phyloP scores from a whole-genome alignment of 2,329 filamentous ascomycete species.

The Monosporascus ibericus region DNA sequence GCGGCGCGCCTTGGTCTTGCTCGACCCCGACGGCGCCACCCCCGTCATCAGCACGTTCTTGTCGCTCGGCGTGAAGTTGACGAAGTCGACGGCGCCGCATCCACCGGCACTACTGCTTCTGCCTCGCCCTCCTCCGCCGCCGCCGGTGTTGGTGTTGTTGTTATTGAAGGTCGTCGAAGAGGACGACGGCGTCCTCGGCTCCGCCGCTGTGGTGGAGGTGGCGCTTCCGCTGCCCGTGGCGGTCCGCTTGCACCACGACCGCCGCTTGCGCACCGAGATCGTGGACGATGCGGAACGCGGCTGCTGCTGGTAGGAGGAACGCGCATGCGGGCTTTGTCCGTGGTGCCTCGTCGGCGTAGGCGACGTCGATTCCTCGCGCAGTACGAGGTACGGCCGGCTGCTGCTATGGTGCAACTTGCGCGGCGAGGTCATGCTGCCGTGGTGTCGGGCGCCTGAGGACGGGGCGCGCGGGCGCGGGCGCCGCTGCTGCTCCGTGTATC shows the following conservation, averaged over 20 bases:
- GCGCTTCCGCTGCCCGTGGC: neutral
- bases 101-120: constrained; percentile 18
- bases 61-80: constrained; percentile 85
- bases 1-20: constrained; percentile 88
- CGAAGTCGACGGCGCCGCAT: constrained; percentile 53
- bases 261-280: constrained; percentile 29
- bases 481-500: constrained; percentile 31
- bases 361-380: constrained; percentile 28
- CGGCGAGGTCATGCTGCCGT: constrained; percentile 30
- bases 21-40: constrained; percentile 84
- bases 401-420: constrained; percentile 35
- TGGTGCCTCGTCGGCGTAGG: constrained; percentile 30
- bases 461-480: constrained; percentile 46
- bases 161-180: constrained; percentile 3
- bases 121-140: neutral
- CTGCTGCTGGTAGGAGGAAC: neutral
- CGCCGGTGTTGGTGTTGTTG: neutral
- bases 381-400: constrained; percentile 10
- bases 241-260: constrained; percentile 24
- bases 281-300: constrained; percentile 9
- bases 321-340: neutral
- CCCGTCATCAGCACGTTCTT: constrained; percentile 74
- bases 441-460: constrained; percentile 47
- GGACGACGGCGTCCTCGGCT: constrained; percentile 12
- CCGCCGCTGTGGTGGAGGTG: neutral